Conservation (phyloP, 345 rosid species). For the Citrus sinensis region DVS_A1.0 CM039163.1:46180501-46181000, state of each 20-base stretch:
- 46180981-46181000: slow-evolving; percentile 79
- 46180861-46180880: slow-evolving; percentile 80
- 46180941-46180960: slow-evolving; percentile 81
- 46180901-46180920: slow-evolving; percentile 59
- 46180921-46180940: slow-evolving; percentile 76
- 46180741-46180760: slow-evolving; percentile 45
- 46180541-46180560: slow-evolving; percentile 42
- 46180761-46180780: neutral
- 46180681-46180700: slow-evolving; percentile 86
- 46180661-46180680: slow-evolving; percentile 58
- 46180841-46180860: slow-evolving; percentile 75
- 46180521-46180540: slow-evolving; percentile 88
- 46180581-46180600: slow-evolving; percentile 57
- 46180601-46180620: slow-evolving; percentile 82
- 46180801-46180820: neutral
- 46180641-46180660: slow-evolving; percentile 72
- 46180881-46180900: slow-evolving; percentile 63
- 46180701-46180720: slow-evolving; percentile 61
- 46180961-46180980: slow-evolving; percentile 88
- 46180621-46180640: slow-evolving; percentile 68
- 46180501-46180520: slow-evolving; percentile 93
- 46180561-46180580: slow-evolving; percentile 38
- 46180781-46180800: neutral
- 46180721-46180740: slow-evolving; percentile 81
- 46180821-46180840: slow-evolving; percentile 25